Evolutionary conservation across 768 basidiomycete species (phyloP).

Genomic region (Suillus clintonianus): DNA sequence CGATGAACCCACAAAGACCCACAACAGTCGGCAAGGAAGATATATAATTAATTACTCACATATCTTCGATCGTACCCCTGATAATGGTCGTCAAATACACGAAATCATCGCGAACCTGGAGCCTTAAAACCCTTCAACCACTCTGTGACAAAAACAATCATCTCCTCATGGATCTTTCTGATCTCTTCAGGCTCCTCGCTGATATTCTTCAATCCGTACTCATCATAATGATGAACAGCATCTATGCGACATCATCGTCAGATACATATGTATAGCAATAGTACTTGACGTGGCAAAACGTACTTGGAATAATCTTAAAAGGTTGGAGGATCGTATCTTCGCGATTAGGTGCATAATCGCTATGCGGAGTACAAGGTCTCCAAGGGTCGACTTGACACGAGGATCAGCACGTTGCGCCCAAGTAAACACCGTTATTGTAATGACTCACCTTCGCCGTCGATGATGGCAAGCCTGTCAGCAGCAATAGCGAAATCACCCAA

Average conservation of each 20-base stretch:
- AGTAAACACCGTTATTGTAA: background rate
- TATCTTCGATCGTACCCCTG: background rate
- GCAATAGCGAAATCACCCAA: constrained; percentile 86
- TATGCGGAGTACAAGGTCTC: constrained; percentile 85
- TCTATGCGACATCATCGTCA: constrained; percentile 36
- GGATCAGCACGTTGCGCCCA: background rate
- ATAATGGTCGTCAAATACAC: background rate
- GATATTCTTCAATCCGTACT: constrained; percentile 70
- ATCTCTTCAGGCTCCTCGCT: constrained; percentile 76
- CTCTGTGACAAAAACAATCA: constrained; percentile 72
- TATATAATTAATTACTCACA: background rate
- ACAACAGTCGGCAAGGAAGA: background rate
- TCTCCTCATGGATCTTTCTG: constrained; percentile 75
- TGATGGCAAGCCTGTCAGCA: constrained; percentile 80
- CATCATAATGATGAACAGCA: constrained; percentile 69
- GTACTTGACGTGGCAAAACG: constrained; percentile 24
- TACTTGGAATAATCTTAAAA: constrained; percentile 86
- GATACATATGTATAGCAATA: background rate
- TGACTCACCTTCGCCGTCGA: constrained; percentile 75
- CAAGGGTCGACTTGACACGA: constrained; percentile 75
- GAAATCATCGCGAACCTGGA: background rate
- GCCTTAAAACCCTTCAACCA: constrained; percentile 62
- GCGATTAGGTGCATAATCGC: constrained; percentile 66
- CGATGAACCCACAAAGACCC: background rate
- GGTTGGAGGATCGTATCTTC: constrained; percentile 74